A percentile compares a stretch with the other conserved stretches of the same genome.
Conservation (phyloP, 805 yeast genomes). For the Cyberlindnera japonica region DNA sequence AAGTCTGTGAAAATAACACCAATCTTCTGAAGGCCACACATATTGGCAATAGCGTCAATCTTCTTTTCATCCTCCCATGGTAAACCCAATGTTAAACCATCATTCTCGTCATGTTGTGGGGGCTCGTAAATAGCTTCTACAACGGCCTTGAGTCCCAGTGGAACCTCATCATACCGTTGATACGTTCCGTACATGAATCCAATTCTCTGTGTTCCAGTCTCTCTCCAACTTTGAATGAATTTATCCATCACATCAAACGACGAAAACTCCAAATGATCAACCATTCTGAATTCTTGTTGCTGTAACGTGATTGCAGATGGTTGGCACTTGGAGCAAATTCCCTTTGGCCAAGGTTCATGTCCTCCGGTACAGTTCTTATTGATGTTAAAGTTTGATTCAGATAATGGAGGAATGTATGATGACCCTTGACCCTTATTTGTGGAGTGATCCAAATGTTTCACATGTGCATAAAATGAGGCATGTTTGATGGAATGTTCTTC, state of each 20-base stretch:
- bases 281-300: conserved; percentile 90
- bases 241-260: conserved; percentile 67
- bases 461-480: conserved; percentile 77
- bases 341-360: conserved; percentile 91
- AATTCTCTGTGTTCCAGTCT: conserved; percentile 79
- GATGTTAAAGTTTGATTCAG: conserved; percentile 66
- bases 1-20: conserved; percentile 91
- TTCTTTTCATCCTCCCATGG: conserved; percentile 49
- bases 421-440: conserved; percentile 53
- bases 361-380: conserved; percentile 66
- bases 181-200: conserved; percentile 85
- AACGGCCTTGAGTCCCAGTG: conserved; percentile 89
- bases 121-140: conserved; percentile 95
- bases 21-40: conserved; percentile 63
- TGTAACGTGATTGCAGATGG: conserved; percentile 93
- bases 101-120: conserved; percentile 80
- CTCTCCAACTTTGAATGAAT: conserved; percentile 91
- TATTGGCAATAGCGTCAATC: conserved; percentile 50
- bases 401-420: conserved; percentile 77
- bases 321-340: conserved; percentile 94
- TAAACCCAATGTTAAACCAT: conserved; percentile 68
- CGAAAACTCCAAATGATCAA: conserved; percentile 93
- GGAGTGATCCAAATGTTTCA: conserved; percentile 65
- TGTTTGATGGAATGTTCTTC: conserved; percentile 80
- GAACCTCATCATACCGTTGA: conserved; percentile 74